Conservation (phyloP, 1,139 yeast genomes). For the Protomyces macrosporus region DNA sequence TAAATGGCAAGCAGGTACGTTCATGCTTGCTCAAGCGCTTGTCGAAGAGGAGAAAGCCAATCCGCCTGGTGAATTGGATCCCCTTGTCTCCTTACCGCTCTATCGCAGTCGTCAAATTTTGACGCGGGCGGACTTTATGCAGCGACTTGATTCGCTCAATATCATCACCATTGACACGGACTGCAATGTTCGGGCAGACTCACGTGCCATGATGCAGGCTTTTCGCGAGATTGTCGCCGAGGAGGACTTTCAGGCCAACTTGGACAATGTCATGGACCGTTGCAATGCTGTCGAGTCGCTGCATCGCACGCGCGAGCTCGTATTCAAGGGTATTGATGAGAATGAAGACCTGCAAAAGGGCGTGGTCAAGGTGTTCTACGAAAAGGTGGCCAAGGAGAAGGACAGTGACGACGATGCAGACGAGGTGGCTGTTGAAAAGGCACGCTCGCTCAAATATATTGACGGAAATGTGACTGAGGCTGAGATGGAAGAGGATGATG, state of each 20-base stretch:
- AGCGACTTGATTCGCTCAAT: constrained; percentile 65
- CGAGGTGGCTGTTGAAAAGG: neutral
- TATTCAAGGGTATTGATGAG: constrained; percentile 58
- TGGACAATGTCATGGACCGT: constrained; percentile 64
- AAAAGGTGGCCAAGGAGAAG: neutral
- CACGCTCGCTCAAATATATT: neutral
- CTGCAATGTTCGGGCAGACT: constrained; percentile 71
- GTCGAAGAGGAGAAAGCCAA: constrained; percentile 58
- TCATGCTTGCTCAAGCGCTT: constrained; percentile 66
- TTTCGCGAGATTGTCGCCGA: constrained; percentile 70
- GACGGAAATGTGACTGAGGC: neutral
- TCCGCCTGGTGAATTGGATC: constrained; percentile 33
- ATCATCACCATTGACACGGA: constrained; percentile 69
- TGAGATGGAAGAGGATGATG: neutral
- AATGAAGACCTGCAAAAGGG: constrained; percentile 23
- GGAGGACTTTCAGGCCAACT: constrained; percentile 65
- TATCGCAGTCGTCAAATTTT: constrained; percentile 82
- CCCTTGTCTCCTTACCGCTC: constrained; percentile 65
- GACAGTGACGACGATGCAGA: neutral
- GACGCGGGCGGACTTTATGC: constrained; percentile 80
- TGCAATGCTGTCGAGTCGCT: constrained; percentile 71
- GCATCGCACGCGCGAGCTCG: constrained; percentile 75
- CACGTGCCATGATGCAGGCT: constrained; percentile 86
- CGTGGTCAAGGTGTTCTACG: constrained; percentile 18
- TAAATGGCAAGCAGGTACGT: constrained; percentile 69